Conservation (phyloP, 768 basidiomycete genomes). For the Scleroderma citrinum region DNA sequence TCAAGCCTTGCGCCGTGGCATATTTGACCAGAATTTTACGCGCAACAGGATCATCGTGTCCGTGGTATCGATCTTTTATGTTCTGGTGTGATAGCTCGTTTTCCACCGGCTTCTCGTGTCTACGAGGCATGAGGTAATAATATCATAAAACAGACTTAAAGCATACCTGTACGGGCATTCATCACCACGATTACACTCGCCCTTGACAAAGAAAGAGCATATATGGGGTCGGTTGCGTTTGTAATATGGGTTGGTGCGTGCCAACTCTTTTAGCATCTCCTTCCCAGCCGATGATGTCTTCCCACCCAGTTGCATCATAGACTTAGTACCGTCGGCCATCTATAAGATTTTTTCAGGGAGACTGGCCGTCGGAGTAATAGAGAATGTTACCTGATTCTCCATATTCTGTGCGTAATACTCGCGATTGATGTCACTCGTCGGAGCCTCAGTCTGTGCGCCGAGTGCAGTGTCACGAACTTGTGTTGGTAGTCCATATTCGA, state of each 20-base stretch:
- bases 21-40: conserved; percentile 78
- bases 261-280: conserved; percentile 94
- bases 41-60: conserved; percentile 90
- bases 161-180: conserved; percentile 85
- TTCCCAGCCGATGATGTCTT: conserved; percentile 76
- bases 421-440: conserved; percentile 95
- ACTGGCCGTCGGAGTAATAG: not conserved
- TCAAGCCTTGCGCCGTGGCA: conserved; percentile 77
- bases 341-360: conserved; percentile 23
- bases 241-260: conserved; percentile 94
- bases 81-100: conserved; percentile 87
- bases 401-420: conserved; percentile 93
- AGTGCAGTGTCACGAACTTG: conserved; percentile 97
- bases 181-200: conserved; percentile 84
- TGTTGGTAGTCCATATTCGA: conserved; percentile 93
- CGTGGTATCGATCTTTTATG: conserved; percentile 91
- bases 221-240: conserved; percentile 92
- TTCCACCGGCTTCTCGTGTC: conserved; percentile 85
- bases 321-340: conserved; percentile 64
- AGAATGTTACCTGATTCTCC: conserved; percentile 64
- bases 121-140: conserved; percentile 20
- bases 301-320: conserved; percentile 49
- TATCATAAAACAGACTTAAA: not conserved
- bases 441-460: conserved; percentile 78
- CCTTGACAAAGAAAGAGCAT: conserved; percentile 94